Evolutionary conservation across 306 rosid species (phyloP).

Genomic region (Lotus japonicus): DNA sequence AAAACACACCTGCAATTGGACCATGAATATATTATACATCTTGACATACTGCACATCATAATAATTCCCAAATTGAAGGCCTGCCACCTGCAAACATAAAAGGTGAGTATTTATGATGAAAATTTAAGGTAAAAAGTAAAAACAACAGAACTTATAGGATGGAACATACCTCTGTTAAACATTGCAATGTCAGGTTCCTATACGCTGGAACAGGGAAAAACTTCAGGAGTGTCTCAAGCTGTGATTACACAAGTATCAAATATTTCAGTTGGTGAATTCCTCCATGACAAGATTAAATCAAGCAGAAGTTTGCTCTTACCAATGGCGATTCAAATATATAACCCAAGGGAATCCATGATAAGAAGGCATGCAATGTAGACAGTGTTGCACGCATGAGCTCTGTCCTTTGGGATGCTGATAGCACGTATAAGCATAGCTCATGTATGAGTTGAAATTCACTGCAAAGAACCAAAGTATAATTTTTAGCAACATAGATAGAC

Average conservation of each 20-base stretch:
- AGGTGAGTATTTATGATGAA: neutral
- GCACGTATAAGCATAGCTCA: constrained; percentile 90
- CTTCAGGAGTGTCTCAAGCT: constrained; percentile 92
- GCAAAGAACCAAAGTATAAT: constrained; percentile 38
- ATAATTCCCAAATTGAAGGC: constrained; percentile 72
- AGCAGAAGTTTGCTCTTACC: constrained; percentile 43
- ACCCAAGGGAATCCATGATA: constrained; percentile 98
- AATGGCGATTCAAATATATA: constrained; percentile 92
- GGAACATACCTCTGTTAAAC: constrained; percentile 74
- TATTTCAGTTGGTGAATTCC: neutral
- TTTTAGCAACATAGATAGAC: constrained; percentile 11
- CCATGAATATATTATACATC: constrained; percentile 88
- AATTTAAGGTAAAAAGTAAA: neutral
- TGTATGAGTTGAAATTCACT: constrained; percentile 99
- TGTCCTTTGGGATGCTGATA: constrained; percentile 87
- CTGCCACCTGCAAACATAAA: constrained; percentile 67
- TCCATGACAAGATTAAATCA: neutral
- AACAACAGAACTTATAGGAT: neutral
- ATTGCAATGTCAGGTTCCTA: constrained; percentile 86
- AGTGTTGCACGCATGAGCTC: constrained; percentile 92
- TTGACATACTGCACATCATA: constrained; percentile 72
- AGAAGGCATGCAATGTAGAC: constrained; percentile 92
- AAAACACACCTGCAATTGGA: constrained; percentile 74
- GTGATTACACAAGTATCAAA: constrained; percentile 21
- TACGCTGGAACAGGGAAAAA: constrained; percentile 81